These are phyloP conservation scores for Tremellales sp. DNA, from an alignment of 1,284 basidiomycete species.

Conservation along the genomic window DNA sequence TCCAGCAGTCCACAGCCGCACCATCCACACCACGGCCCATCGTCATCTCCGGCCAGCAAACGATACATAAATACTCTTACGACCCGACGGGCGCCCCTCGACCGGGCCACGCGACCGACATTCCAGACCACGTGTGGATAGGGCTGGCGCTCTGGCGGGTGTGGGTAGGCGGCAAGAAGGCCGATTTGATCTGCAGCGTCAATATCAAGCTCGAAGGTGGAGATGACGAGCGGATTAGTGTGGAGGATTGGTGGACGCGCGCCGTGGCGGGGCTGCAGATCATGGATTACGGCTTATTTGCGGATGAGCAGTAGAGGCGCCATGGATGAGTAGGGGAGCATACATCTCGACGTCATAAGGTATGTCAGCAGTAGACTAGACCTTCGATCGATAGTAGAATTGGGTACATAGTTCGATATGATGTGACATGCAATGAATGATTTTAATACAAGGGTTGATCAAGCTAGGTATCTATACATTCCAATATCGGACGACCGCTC, in stretches of 20 bases:
- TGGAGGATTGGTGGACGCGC: constrained; percentile 56
- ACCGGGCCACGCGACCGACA: constrained; percentile 43
- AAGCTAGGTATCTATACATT: constrained; percentile 45
- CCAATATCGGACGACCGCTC: constrained; percentile 43
- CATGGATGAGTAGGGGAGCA: too few species aligned
- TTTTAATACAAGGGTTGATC: too few species aligned
- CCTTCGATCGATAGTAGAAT: too few species aligned
- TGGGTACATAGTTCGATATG: too few species aligned
- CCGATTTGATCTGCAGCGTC: constrained; percentile 75
- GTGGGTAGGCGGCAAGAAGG: constrained; percentile 52
- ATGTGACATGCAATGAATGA: too few species aligned
- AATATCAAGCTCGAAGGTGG: constrained; percentile 56
- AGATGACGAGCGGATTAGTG: constrained; percentile 36
- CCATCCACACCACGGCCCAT: constrained; percentile 57
- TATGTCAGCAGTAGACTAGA: too few species aligned
- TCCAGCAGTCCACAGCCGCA: constrained; percentile 35
- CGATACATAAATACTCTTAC: constrained; percentile 64
- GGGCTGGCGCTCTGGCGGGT: constrained; percentile 70
- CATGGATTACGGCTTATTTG: constrained; percentile 69
- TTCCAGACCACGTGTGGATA: constrained; percentile 66
- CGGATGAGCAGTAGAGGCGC: too few species aligned
- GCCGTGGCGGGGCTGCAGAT: constrained; percentile 64
- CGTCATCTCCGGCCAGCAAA: constrained; percentile 65
- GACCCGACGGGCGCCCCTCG: constrained; percentile 41
- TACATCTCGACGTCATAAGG: too few species aligned